Percentiles rank a stretch among this genome's conserved stretches.
Evolutionary conservation across 768 basidiomycete genomes (phyloP).

Genomic region (Nevesoporus exiguus): DNA sequence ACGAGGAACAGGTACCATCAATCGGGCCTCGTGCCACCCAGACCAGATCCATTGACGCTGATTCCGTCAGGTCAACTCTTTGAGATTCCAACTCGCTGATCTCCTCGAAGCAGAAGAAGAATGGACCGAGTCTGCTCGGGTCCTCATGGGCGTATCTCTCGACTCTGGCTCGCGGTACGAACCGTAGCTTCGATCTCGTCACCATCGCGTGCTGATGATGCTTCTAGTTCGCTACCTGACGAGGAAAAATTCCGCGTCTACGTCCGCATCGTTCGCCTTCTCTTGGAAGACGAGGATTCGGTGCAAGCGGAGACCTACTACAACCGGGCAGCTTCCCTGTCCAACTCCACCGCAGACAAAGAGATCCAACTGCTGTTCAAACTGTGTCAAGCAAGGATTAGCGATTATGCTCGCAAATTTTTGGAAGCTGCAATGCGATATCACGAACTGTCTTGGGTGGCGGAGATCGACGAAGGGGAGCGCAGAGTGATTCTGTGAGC

Average conservation of each 20-base stretch:
- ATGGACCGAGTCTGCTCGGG: constrained; percentile 89
- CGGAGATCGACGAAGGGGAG: constrained; percentile 92
- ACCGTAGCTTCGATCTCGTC: not conserved
- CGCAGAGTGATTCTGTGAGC: constrained; percentile 85
- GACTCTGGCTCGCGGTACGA: constrained; percentile 84
- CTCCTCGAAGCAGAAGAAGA: constrained; percentile 87
- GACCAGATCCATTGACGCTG: constrained; percentile 6
- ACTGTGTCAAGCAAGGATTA: constrained; percentile 91
- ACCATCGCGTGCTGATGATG: constrained; percentile 1
- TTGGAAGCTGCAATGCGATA: constrained; percentile 92
- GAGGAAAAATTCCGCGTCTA: constrained; percentile 87
- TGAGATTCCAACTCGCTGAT: constrained; percentile 89
- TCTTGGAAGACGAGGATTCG: constrained; percentile 95
- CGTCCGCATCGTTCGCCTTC: constrained; percentile 88
- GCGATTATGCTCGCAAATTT: constrained; percentile 89
- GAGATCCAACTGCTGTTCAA: constrained; percentile 84
- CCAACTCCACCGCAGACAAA: constrained; percentile 74
- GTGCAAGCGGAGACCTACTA: constrained; percentile 98
- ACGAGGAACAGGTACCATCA: constrained; percentile 85
- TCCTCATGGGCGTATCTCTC: constrained; percentile 88
- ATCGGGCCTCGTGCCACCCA: not conserved
- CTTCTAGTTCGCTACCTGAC: constrained; percentile 59
- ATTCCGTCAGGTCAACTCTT: constrained; percentile 61
- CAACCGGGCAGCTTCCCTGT: constrained; percentile 89
- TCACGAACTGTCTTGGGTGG: constrained; percentile 90